These are phyloP conservation scores for Sugiyamaella americana DNA, from an alignment of 805 yeast species.

Conservation along the genomic window DNA sequence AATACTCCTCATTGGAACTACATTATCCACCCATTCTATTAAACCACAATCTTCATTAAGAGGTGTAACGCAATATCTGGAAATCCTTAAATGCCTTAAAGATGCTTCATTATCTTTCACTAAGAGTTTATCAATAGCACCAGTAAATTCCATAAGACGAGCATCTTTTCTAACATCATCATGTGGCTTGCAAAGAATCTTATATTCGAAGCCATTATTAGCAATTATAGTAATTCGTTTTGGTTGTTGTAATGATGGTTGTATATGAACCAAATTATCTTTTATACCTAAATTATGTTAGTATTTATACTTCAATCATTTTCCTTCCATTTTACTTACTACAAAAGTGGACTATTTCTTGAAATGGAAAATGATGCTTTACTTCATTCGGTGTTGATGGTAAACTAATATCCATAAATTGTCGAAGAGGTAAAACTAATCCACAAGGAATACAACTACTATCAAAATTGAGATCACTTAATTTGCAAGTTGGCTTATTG, in stretches of 20 bases:
- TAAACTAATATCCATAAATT: slow-evolving; percentile 60
- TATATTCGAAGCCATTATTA: slow-evolving; percentile 66
- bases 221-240: slow-evolving; percentile 71
- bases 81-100: slow-evolving; percentile 61
- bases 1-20: slow-evolving; percentile 63
- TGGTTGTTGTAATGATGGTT: slow-evolving; percentile 83
- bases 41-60: slow-evolving; percentile 81
- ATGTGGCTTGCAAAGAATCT: slow-evolving; percentile 71
- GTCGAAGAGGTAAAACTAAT: slow-evolving; percentile 68
- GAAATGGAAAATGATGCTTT: slow-evolving; percentile 41
- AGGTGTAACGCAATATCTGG: slow-evolving; percentile 84
- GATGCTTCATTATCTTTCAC: slow-evolving; percentile 63
- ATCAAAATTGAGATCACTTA: slow-evolving; percentile 34
- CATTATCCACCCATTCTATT: slow-evolving; percentile 82
- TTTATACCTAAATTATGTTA: slow-evolving; percentile 40
- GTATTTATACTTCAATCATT: not conserved
- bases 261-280: slow-evolving; percentile 60
- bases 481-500: slow-evolving; percentile 7
- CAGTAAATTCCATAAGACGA: slow-evolving; percentile 84
- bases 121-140: slow-evolving; percentile 73
- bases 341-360: slow-evolving; percentile 34
- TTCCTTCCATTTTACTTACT: not conserved
- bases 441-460: slow-evolving; percentile 39
- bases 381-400: slow-evolving; percentile 45
- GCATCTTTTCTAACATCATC: slow-evolving; percentile 97